These are phyloP conservation scores for Penicillium coprophilum DNA, from an alignment of 495 filamentous ascomycete genomes.

Conservation along the genomic window DNA sequence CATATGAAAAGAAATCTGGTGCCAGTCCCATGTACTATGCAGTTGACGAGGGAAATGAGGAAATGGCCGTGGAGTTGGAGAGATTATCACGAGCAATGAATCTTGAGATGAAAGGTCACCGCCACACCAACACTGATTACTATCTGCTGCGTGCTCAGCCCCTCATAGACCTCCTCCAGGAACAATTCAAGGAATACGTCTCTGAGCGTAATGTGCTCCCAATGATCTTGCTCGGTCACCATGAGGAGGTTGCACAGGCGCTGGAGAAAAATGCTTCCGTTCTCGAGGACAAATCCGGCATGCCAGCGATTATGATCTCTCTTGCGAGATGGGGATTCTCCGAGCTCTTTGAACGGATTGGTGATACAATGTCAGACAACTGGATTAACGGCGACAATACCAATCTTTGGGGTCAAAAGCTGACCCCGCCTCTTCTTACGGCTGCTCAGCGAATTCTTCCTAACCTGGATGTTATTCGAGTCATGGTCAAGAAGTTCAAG, in stretches of 20 bases:
- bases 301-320: constrained; percentile 12
- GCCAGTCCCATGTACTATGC: constrained; percentile 10
- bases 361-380: constrained; percentile 5
- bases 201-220: neutral
- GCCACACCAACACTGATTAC: neutral
- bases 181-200: constrained; percentile 4
- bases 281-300: neutral
- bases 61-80: constrained; percentile 19
- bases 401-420: neutral
- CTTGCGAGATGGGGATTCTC: constrained; percentile 24
- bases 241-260: constrained; percentile 11
- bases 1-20: neutral
- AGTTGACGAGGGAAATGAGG: constrained; percentile 9
- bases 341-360: constrained; percentile 22
- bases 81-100: constrained; percentile 1
- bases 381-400: constrained; percentile 20
- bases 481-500: constrained; percentile 41
- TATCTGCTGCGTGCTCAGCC: constrained; percentile 15
- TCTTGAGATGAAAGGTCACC: neutral
- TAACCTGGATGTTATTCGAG: constrained; percentile 42
- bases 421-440: constrained; percentile 30
- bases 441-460: constrained; percentile 33
- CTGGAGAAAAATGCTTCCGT: constrained; percentile 9
- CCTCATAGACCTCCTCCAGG: constrained; percentile 9
- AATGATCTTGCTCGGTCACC: constrained; percentile 12